phyloP scores from a whole-genome alignment of 129 eudicot species.

The Flaveria bidentis region DNA sequence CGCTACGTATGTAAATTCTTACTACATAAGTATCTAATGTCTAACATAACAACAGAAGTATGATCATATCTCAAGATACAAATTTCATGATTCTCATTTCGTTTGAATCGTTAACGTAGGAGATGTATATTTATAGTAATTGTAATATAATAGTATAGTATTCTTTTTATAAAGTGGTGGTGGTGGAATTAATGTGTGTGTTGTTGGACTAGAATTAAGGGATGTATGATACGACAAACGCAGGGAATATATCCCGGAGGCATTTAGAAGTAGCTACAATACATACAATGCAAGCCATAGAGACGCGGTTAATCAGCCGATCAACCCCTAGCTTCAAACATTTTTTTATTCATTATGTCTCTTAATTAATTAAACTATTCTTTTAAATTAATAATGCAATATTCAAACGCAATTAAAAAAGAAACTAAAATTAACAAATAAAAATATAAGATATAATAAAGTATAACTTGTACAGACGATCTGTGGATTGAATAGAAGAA shows the following conservation, averaged over 20 bases:
- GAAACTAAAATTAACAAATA: background rate
- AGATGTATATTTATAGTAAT: background rate
- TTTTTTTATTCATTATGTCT: background rate
- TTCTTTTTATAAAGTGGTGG: background rate
- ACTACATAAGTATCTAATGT: no score
- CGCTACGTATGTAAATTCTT: no score
- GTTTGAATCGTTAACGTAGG: background rate
- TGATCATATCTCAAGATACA: no score
- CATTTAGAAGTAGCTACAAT: slow-evolving; percentile 47
- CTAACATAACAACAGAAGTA: no score
- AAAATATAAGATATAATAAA: background rate
- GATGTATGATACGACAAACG: slow-evolving; percentile 51
- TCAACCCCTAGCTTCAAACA: slow-evolving; percentile 7
- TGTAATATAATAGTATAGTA: background rate
- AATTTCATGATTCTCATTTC: no score
- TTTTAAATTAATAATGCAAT: background rate
- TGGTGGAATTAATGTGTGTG: background rate
- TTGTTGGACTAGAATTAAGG: background rate
- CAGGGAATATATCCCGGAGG: slow-evolving; percentile 52
- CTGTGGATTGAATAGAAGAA: slow-evolving; percentile 39
- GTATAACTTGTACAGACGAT: slow-evolving; percentile 23
- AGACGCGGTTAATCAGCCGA: slow-evolving; percentile 51
- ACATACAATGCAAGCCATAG: slow-evolving; percentile 39
- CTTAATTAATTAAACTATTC: background rate
- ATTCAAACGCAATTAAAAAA: background rate